phyloP scores from a whole-genome alignment of 352 stramenopile genomes.

The Phytophthora pini region DNA sequence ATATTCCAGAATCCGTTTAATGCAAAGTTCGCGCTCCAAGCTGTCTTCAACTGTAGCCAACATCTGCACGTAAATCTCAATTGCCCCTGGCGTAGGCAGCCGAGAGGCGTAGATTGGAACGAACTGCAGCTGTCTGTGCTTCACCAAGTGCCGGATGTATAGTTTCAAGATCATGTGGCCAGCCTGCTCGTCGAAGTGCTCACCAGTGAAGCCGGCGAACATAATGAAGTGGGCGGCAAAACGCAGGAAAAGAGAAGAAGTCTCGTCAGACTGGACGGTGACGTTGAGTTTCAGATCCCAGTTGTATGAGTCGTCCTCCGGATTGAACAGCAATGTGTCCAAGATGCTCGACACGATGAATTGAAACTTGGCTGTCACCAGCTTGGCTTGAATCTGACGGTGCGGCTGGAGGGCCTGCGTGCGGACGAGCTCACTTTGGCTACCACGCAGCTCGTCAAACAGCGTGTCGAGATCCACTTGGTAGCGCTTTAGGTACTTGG shows the following conservation, averaged over 20 bases:
- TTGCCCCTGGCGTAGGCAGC: constrained; percentile 60
- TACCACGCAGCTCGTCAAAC: constrained; percentile 81
- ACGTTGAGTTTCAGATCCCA: constrained; percentile 70
- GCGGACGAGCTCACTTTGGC: constrained; percentile 66
- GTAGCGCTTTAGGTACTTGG: constrained; percentile 80
- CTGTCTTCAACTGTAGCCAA: constrained; percentile 63
- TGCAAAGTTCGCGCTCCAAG: constrained; percentile 69
- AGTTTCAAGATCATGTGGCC: constrained; percentile 84
- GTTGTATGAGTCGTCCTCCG: constrained; percentile 57
- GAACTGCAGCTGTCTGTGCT: constrained; percentile 78
- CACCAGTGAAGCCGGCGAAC: constrained; percentile 72
- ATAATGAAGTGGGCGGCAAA: constrained; percentile 86
- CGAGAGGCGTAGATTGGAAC: constrained; percentile 77
- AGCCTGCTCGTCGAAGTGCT: constrained; percentile 66
- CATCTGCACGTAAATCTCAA: constrained; percentile 82
- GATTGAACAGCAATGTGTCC: constrained; percentile 55
- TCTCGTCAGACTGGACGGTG: constrained; percentile 47
- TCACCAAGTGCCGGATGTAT: constrained; percentile 85
- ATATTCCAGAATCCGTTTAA: constrained; percentile 74
- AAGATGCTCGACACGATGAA: constrained; percentile 78
- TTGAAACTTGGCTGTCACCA: constrained; percentile 80
- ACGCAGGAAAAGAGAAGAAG: constrained; percentile 69
- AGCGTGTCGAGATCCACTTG: constrained; percentile 68
- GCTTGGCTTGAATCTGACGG: constrained; percentile 80
- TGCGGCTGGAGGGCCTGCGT: constrained; percentile 75